A percentile compares a stretch with the other conserved stretches of the same genome.
Evolutionary conservation across 139 green algal species (phyloP).

Genomic region (Tetradesmus obliquus): DNA sequence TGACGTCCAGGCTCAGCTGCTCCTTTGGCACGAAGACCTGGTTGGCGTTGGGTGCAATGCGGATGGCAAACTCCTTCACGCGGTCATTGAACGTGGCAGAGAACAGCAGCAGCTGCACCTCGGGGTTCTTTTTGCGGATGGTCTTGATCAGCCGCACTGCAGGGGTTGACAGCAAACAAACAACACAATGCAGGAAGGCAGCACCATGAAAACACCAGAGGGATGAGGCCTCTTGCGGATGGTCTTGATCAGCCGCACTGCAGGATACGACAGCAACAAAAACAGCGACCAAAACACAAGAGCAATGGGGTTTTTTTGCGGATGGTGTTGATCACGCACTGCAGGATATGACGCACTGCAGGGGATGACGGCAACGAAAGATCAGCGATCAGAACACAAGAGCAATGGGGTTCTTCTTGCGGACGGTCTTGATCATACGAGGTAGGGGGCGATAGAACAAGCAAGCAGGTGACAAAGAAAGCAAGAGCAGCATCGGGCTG

Average conservation of each 20-base stretch:
- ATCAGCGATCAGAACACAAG: too few relatives aligned
- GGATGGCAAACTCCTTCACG: constrained; percentile 90
- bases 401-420: constrained; percentile 59
- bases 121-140: constrained; percentile 67
- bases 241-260: constrained; percentile 64
- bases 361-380: too few relatives aligned
- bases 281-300: too few relatives aligned
- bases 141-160: constrained; percentile 65
- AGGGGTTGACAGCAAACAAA: not conserved
- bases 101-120: constrained; percentile 90
- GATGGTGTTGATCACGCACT: too few relatives aligned
- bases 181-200: too few relatives aligned
- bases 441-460: too few relatives aligned
- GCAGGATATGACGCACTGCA: too few relatives aligned
- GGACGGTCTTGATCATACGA: constrained; percentile 64
- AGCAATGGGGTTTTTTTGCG: too few relatives aligned
- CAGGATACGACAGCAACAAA: not conserved
- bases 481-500: too few relatives aligned
- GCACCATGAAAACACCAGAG: too few relatives aligned
- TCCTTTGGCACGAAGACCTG: constrained; percentile 94
- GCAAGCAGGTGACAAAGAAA: too few relatives aligned
- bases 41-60: constrained; percentile 83
- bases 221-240: constrained; percentile 55
- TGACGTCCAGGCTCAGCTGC: constrained; percentile 96
- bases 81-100: constrained; percentile 97